Conservation (phyloP, 106 monocot genomes). For the Dioscorea dumetorum region DNA sequence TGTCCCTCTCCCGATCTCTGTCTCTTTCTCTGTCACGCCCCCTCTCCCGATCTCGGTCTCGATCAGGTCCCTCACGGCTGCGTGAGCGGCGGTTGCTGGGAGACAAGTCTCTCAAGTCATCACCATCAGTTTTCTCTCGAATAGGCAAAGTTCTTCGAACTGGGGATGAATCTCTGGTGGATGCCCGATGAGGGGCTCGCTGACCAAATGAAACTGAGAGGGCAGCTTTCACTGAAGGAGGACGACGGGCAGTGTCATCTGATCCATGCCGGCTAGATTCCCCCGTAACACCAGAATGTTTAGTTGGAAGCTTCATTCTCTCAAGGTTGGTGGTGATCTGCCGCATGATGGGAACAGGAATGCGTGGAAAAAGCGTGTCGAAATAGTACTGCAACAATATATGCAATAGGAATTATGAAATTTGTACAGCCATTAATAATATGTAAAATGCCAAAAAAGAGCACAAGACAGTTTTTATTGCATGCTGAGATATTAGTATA, state of each 20-base stretch:
- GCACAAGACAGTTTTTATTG: too few species aligned
- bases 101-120: slow-evolving; percentile 23
- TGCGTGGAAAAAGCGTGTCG: slow-evolving; percentile 83
- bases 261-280: slow-evolving; percentile 71
- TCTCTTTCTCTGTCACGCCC: slow-evolving; percentile 10
- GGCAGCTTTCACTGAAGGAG: slow-evolving; percentile 88
- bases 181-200: slow-evolving; percentile 89
- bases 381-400: slow-evolving; percentile 78
- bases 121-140: slow-evolving; percentile 24
- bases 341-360: slow-evolving; percentile 73
- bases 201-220: slow-evolving; percentile 94
- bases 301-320: slow-evolving; percentile 72
- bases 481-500: too few species aligned
- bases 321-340: slow-evolving; percentile 60
- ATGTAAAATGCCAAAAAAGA: too few species aligned
- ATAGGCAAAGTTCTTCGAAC: slow-evolving; percentile 50
- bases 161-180: slow-evolving; percentile 84
- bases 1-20: slow-evolving; percentile 19
- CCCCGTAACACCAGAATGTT: slow-evolving; percentile 70
- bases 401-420: too few species aligned
- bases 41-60: slow-evolving; percentile 21
- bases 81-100: slow-evolving; percentile 14
- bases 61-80: slow-evolving; percentile 26
- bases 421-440: too few species aligned
- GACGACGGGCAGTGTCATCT: slow-evolving; percentile 76